Evolutionary conservation across 2,329 filamentous ascomycete genomes (phyloP).

Genomic region (Pyricularia pennisetigena): DNA sequence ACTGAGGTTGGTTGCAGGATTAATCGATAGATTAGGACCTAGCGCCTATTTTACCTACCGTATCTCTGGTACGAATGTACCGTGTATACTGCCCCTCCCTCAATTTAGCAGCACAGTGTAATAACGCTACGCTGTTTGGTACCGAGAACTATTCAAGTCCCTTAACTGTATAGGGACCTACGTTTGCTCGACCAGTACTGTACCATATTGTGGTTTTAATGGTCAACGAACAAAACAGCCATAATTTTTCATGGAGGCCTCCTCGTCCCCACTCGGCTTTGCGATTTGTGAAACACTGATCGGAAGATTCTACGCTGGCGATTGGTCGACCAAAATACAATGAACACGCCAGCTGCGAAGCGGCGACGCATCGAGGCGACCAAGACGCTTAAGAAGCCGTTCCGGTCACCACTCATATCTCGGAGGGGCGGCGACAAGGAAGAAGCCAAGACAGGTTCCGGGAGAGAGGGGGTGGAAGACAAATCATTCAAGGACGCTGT

Average conservation of each 20-base stretch:
- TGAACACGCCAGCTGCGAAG: slow-evolving; percentile 27
- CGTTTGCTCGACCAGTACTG: background rate
- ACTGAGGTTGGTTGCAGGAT: background rate
- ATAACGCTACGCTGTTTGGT: background rate
- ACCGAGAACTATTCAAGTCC: no score
- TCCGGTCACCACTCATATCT: slow-evolving; percentile 49
- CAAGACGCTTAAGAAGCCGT: slow-evolving; percentile 56
- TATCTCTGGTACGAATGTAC: background rate
- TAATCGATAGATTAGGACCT: background rate
- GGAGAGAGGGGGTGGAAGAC: background rate
- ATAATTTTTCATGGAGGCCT: background rate
- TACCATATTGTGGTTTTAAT: no score
- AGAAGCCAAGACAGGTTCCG: background rate
- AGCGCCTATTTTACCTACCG: background rate
- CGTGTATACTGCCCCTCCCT: background rate
- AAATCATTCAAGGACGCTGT: background rate
- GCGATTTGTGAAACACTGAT: background rate
- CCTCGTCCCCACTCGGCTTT: background rate
- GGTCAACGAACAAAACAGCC: background rate
- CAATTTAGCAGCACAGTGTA: background rate
- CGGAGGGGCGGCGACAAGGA: slow-evolving; percentile 4
- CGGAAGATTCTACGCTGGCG: background rate
- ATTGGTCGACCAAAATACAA: slow-evolving; percentile 1
- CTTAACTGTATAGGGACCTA: no score
- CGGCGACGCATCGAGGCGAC: slow-evolving; percentile 50